These are phyloP conservation scores for Lepiota venenata DNA, from an alignment of 768 basidiomycete genomes.

Conservation along the genomic window DNA sequence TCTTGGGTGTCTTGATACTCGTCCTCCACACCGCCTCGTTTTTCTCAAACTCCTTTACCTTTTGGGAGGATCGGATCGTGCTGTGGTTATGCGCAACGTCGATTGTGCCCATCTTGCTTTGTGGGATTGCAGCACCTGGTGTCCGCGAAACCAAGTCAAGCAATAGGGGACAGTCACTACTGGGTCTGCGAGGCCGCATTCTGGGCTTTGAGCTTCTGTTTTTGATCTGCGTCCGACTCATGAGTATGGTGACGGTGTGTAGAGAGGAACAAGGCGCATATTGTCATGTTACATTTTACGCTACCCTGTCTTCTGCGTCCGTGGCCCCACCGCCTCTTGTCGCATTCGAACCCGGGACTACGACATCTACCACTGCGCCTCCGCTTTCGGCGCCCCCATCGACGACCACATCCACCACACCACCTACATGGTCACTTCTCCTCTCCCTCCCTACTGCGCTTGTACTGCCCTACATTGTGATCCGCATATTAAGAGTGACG, in stretches of 20 bases:
- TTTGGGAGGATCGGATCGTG: conserved; percentile 91
- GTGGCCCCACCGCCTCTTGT: neutral
- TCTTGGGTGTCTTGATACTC: conserved; percentile 47
- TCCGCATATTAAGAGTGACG: conserved; percentile 58
- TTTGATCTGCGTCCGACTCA: conserved; percentile 64
- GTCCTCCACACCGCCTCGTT: conserved; percentile 73
- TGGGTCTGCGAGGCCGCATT: conserved; percentile 69
- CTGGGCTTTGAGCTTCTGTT: conserved; percentile 67
- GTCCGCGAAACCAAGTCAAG: neutral
- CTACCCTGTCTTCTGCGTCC: conserved; percentile 63
- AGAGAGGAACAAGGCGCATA: conserved; percentile 94
- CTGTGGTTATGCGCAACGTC: conserved; percentile 72
- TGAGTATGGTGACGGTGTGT: conserved; percentile 82
- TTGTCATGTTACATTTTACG: conserved; percentile 93
- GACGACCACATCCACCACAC: conserved; percentile 19
- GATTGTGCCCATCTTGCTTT: conserved; percentile 55
- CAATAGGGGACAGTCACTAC: neutral
- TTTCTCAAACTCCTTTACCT: conserved; percentile 91
- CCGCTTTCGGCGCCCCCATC: neutral
- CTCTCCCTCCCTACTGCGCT: conserved; percentile 56
- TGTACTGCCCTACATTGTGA: conserved; percentile 51
- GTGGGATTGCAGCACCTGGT: conserved; percentile 40
- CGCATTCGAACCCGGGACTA: neutral
- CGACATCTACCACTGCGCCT: neutral
- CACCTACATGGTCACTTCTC: conserved; percentile 56